phyloP scores from a whole-genome alignment of 768 basidiomycete species.

The Auricularia heimuer region DNA sequence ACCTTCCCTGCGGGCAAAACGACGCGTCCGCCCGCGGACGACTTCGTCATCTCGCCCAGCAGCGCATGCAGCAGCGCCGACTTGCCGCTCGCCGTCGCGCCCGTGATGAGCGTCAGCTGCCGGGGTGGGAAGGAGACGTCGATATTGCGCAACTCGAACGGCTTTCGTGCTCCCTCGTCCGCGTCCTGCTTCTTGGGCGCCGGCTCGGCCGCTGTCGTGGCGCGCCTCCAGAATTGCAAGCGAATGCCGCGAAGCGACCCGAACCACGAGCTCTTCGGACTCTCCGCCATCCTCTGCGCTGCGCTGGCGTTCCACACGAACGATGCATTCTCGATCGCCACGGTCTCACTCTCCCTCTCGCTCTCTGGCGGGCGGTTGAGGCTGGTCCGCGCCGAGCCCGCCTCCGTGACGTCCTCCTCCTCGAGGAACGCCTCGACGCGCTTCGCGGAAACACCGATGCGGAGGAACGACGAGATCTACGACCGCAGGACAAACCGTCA shows the following conservation, averaged over 20 bases:
- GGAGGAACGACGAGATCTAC: neutral
- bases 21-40: conserved; percentile 32
- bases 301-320: conserved; percentile 40
- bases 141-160: conserved; percentile 26
- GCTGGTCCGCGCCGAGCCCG: conserved; percentile 30
- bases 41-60: conserved; percentile 59
- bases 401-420: conserved; percentile 52
- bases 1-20: conserved; percentile 8
- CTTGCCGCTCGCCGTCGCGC: conserved; percentile 23
- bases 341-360: conserved; percentile 24
- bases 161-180: conserved; percentile 14
- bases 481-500: neutral
- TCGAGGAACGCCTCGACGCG: conserved; percentile 58
- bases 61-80: conserved; percentile 30
- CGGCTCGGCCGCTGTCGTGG: too few species aligned
- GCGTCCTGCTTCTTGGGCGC: conserved; percentile 8
- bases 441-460: conserved; percentile 55
- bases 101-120: conserved; percentile 26
- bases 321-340: conserved; percentile 50
- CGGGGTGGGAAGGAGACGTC: conserved; percentile 25
- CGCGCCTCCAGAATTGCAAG: too few species aligned
- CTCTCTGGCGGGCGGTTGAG: conserved; percentile 29
- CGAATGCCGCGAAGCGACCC: too few species aligned
- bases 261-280: too few species aligned
- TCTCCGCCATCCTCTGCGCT: too few species aligned